A percentile compares a stretch with the other conserved stretches of the same genome.
Conservation (phyloP, 345 rosid genomes). For the Pistacia vera region DNA sequence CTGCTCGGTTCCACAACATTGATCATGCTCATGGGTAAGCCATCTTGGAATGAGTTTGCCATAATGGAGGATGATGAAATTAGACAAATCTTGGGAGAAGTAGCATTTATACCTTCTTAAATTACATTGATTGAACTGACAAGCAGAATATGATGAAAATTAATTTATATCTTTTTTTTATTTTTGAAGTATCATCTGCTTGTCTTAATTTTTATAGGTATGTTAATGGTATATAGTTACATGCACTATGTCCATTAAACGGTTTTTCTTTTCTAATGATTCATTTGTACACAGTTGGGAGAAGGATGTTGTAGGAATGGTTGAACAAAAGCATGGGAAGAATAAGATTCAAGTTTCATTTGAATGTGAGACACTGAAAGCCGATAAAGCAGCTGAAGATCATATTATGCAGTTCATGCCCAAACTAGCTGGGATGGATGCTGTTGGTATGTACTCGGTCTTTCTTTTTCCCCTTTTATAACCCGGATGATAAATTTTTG, state of each 20-base stretch:
- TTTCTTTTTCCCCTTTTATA: not conserved
- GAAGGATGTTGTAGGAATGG: slow-evolving; percentile 69
- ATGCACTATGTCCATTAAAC: not conserved
- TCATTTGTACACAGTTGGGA: slow-evolving; percentile 64
- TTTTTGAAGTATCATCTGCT: too few relatives aligned
- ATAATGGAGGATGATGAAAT: not conserved
- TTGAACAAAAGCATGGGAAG: slow-evolving; percentile 63
- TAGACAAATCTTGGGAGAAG: not conserved
- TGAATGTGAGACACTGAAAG: slow-evolving; percentile 90
- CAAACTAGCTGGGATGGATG: slow-evolving; percentile 78
- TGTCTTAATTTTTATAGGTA: not conserved
- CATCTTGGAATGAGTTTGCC: slow-evolving; percentile 1
- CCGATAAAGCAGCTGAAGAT: slow-evolving; percentile 88
- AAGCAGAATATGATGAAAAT: not conserved
- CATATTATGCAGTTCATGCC: slow-evolving; percentile 87
- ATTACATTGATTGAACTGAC: not conserved
- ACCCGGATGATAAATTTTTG: not conserved
- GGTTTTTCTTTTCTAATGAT: not conserved
- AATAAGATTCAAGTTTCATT: slow-evolving; percentile 66
- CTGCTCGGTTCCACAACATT: slow-evolving; percentile 71
- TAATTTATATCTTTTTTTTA: too few relatives aligned
- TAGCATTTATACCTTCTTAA: not conserved
- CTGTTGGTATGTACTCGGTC: slow-evolving; percentile 57
- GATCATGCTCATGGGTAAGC: slow-evolving; percentile 90
- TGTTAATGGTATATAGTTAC: not conserved